Base-by-base conservation (phyloP, 139 green algal genomes). In the Volvox reticuliferus region DNA sequence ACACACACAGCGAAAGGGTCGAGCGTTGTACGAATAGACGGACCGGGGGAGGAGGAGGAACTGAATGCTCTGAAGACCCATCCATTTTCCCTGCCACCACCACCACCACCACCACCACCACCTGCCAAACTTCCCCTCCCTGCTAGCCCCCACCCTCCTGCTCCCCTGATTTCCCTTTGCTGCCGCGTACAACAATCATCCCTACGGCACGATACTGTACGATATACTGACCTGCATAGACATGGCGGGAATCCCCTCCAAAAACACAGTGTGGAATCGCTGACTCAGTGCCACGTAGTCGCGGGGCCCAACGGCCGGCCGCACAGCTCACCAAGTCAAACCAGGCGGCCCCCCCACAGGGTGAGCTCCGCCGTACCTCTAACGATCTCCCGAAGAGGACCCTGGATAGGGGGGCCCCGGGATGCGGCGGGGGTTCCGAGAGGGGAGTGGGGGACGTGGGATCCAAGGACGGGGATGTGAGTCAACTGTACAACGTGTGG, bases 231-330 rank as follows among this genome's bases (percentile, higher is more conserved):
- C 93, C 85, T 96, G 91, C 92, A 98, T 94, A 63, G 88, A 95
- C 94, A 99, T 95, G 32, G 93, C 88, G 0, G 97, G 97, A 19
- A 99, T 91, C 26, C 89, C 93, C 24, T 85, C 87, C 20, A 99
- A 63, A 81, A 98, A 96, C 0, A 99, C 83, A 0, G 96, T 97
- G 93, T 98, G 95, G 93, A 95, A 99, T 28, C 76, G 18, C 9
- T 91, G 76, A 3, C 92, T 91, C 0, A 99, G n/a, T 1, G 97
- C 97, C 32, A 98, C 94, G 91, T 98, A 99, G 94, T 99, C 97
- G 97, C 94, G 32, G 96, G 87, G 1, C 97, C 97, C 33, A 96
- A 88, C 9, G 92, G 81, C 3, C 67, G 28, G 0, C 69, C 93
- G 71, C 96, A 98, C 81, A 98, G 94, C 79, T 98, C 95, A 0